Evolutionary conservation across 805 yeast species (phyloP), one percentile per base, ranked within the genome.

Genomic region (Metschnikowia henanensis): DNA sequence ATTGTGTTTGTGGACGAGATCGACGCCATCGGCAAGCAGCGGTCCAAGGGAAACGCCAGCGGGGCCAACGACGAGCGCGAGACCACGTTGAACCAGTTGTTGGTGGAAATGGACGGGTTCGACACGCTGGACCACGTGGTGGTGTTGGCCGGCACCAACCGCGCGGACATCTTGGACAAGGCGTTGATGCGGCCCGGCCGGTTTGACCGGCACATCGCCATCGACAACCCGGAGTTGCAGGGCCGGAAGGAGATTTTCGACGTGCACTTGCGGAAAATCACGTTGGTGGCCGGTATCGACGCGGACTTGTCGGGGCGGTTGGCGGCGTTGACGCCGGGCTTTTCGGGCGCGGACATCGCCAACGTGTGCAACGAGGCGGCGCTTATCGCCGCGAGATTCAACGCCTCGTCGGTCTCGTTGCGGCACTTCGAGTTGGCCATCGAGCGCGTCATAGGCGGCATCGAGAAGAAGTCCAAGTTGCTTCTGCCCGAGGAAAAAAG

Each of bases 91-190:
- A 94, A 94, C 66, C 99, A 94, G 72, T 76, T 94, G 37, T 76
- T 94, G 47, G 99, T 94, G 31, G 99, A 94, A 70, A 94, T 94
- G 99, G 99, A 94, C 66, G 99, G 99, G 6, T 94, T 94, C 64
- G 84, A 84, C 18, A 79, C 85, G 22, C 72, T 86, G 13, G 98
- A 94, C 58, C 98, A 95, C 59, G 91, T 94, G 46, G 97, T 94
- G 43, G 98, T 94, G 9, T 74, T 94, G 41, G 99, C 99, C 1
- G 99, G 99, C 72, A 94, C 99, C 0, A 94, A 94, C 65, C 79
- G 98, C 59, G 84, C 96, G 3, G 99, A 94, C 61, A 89, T 92
- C 47, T 73, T 94, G 51, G 99, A 94, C 66, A 81, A 77, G 49
- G 99, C 99, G 2, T 75, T 94, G 52, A 70, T 91, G 75, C 86